Base-by-base conservation (phyloP, 768 basidiomycete species). In the Suillus weaverae region DNA sequence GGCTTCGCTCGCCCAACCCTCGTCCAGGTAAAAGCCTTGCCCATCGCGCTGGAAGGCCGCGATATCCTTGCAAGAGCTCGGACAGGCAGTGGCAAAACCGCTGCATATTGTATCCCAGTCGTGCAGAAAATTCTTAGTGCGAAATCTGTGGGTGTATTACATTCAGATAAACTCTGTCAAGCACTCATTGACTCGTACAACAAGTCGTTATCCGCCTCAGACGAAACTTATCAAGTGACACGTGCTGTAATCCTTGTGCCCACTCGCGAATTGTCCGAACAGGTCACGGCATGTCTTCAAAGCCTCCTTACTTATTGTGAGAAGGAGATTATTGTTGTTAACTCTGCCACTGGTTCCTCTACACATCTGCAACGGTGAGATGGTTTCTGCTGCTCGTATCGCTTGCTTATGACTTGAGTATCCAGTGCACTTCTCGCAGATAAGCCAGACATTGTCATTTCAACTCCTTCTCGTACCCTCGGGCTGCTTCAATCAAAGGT, bases 61-160 rank as follows among this genome's bases (percentile, higher is more conserved):
- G 97, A 99, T 76, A 91, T 99, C 62, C 87, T 99, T 38, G 97
- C 96, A 22, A 86, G 94, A 53, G 97, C 97, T 3, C 86, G 94
- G 38, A 99, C 97, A 4, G 97, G 97, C 20, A 95, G 93, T 64
- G 97, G 97, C 32, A 99, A 99, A 81, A 99, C 97, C 0, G 94
- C 92, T 4, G 95, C 97, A 3, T 99, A 99, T 74, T 94, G 92
- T 70, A 83, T 99, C 11, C 97, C 97, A 0, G 79, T 96, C 32
- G 81, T 94, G 0, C 95, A 99, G 74, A 96, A 94, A 75, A 88
- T 99, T 30, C 72, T 98, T 62, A 86, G 82, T 66, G 84, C 86
- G 3, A 96, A 95, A 85, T 81, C 80, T 74, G 94, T 94, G 75
- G 77, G 89, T 84, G 65, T 50, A 18, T 16, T 30, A 30, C 60